phyloP scores from a whole-genome alignment of 129 eudicot species.

The Artemisia argyi region DNA sequence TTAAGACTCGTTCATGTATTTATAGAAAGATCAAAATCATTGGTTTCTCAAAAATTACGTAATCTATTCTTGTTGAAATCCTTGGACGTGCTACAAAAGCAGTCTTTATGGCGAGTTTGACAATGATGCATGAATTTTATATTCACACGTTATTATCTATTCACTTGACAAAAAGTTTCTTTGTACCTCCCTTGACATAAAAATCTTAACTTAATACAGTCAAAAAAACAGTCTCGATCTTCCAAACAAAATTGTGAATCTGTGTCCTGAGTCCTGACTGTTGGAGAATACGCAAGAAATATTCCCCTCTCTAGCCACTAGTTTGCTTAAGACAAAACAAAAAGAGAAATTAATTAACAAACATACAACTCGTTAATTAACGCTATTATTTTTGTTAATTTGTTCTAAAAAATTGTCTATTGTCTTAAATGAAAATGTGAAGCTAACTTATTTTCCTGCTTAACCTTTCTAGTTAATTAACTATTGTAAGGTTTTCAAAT shows the following conservation, averaged over 20 bases:
- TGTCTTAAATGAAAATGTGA: too few relatives aligned
- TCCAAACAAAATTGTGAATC: neutral
- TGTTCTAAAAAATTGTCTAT: too few relatives aligned
- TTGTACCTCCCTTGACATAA: too few relatives aligned
- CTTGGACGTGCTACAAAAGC: constrained; percentile 20
- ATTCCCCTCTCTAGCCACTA: neutral
- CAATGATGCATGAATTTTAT: constrained; percentile 22
- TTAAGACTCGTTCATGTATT: neutral
- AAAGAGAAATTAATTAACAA: neutral
- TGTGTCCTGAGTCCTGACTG: neutral
- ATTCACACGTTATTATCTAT: neutral
- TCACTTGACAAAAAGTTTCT: too few relatives aligned
- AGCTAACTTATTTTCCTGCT: too few relatives aligned
- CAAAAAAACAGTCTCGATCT: neutral
- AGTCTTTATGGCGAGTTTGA: constrained; percentile 23
- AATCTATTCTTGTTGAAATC: constrained; percentile 13
- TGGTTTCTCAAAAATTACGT: constrained; percentile 1
- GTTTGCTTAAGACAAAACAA: neutral
- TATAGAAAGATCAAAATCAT: constrained; percentile 21
- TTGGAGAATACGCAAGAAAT: neutral
- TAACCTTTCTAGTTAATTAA: too few relatives aligned
- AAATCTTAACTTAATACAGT: too few relatives aligned
- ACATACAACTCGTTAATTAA: neutral
- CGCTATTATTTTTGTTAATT: too few relatives aligned
- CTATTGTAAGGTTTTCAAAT: too few relatives aligned